A percentile compares a stretch with the other conserved stretches of the same genome.
Conservation (phyloP, 129 eudicot species). For the Glebionis coronaria region DNA sequence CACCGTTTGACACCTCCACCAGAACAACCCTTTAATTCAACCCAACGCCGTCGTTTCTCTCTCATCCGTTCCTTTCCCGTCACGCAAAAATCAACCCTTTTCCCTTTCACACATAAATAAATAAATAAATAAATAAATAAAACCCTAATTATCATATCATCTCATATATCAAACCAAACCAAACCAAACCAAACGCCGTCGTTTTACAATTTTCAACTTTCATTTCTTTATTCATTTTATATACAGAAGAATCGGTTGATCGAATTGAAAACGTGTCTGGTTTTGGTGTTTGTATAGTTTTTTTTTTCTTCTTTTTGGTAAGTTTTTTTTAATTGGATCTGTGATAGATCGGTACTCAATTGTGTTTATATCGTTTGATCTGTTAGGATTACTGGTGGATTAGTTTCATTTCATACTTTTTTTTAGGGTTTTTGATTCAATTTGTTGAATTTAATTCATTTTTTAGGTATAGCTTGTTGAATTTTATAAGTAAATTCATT, state of each 20-base stretch:
- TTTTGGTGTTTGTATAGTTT: conserved; percentile 13
- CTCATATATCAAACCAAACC: too few relatives aligned
- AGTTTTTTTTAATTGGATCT: conserved; percentile 6
- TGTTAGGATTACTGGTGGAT: too few relatives aligned
- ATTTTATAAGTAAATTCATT: too few relatives aligned
- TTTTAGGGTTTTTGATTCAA: too few relatives aligned
- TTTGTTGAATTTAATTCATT: too few relatives aligned
- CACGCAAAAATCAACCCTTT: conserved; percentile 1
- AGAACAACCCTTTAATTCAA: neutral
- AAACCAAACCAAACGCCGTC: conserved; percentile 18
- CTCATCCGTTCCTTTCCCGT: conserved; percentile 24
- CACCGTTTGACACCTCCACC: neutral
- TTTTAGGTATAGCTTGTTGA: too few relatives aligned
- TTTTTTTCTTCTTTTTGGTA: conserved; percentile 6
- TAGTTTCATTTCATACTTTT: neutral
- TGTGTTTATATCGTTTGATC: neutral
- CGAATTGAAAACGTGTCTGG: neutral
- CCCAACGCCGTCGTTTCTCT: conserved; percentile 31
- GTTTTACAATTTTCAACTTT: conserved; percentile 12
- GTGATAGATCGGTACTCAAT: conserved; percentile 22
- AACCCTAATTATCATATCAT: neutral
- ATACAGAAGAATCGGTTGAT: neutral
- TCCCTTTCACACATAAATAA: neutral
- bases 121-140: neutral
- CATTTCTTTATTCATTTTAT: neutral